phyloP scores from a whole-genome alignment of 1,139 yeast genomes.

The Suhomyces coccinellae region DNA sequence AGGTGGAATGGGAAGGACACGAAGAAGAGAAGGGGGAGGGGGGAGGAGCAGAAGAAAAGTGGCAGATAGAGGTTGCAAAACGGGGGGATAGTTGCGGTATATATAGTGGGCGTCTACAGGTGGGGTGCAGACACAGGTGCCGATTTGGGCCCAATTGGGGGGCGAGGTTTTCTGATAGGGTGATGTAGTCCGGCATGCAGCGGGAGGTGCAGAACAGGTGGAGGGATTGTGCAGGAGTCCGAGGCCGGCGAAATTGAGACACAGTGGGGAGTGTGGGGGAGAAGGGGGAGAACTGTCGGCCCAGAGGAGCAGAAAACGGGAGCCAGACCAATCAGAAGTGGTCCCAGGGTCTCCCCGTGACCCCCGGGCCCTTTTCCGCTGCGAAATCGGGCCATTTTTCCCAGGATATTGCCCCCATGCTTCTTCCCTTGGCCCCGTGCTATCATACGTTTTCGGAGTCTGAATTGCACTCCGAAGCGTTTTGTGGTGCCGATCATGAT shows the following conservation, averaged over 20 bases:
- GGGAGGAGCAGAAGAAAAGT: not conserved
- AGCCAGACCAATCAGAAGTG: too few species aligned
- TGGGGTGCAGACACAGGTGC: too few species aligned
- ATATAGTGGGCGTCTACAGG: not conserved
- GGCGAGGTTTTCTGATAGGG: too few species aligned
- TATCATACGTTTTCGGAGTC: constrained; percentile 4
- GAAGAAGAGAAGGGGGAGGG: not conserved
- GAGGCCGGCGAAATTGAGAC: constrained; percentile 1
- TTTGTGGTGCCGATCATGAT: not conserved
- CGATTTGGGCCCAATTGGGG: too few species aligned
- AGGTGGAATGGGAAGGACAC: constrained; percentile 1
- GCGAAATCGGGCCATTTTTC: too few species aligned
- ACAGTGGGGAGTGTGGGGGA: not conserved
- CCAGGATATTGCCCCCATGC: too few species aligned
- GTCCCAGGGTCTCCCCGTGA: too few species aligned
- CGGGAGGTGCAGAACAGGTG: too few species aligned
- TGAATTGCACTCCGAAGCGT: constrained; percentile 2
- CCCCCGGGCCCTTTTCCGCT: too few species aligned
- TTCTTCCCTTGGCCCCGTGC: not conserved
- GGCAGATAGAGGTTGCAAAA: not conserved
- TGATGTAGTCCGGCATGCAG: too few species aligned
- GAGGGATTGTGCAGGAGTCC: constrained; percentile 7
- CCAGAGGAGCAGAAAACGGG: not conserved
- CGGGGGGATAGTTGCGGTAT: not conserved
- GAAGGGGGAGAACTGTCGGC: not conserved